phyloP scores from a whole-genome alignment of 2,329 filamentous ascomycete genomes.

The Nannizzia gypsea region DNA sequence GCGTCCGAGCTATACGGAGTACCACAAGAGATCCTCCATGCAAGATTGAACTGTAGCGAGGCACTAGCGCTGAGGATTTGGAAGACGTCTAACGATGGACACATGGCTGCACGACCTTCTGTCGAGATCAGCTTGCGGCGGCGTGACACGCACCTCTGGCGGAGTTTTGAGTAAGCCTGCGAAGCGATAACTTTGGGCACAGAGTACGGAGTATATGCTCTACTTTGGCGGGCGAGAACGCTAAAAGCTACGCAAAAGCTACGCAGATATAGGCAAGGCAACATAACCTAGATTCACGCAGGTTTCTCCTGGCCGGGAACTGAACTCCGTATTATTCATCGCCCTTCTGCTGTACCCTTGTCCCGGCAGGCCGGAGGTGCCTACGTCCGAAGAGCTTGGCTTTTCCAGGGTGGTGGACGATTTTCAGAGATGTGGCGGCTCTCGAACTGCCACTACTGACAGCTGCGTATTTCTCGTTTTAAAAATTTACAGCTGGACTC shows the following conservation, averaged over 20 bases:
- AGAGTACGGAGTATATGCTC: too few relatives aligned
- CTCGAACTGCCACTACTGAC: not conserved
- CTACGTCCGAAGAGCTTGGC: not conserved
- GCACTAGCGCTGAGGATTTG: not conserved
- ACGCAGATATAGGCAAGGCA: not conserved
- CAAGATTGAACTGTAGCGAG: not conserved
- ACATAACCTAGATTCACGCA: not conserved
- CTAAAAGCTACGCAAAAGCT: not conserved
- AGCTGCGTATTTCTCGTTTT: not conserved
- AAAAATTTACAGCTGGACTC: not conserved
- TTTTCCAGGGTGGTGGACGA: not conserved
- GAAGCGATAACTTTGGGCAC: too few relatives aligned
- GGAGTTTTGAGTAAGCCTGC: not conserved
- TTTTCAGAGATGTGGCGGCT: not conserved
- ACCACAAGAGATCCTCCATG: not conserved
- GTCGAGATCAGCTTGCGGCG: not conserved
- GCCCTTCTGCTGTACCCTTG: not conserved
- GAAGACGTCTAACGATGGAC: not conserved
- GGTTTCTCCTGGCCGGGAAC: not conserved
- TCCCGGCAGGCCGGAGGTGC: not conserved
- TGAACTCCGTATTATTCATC: not conserved
- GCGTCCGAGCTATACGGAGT: too few relatives aligned
- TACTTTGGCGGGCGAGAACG: not conserved
- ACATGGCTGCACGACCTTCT: slow-evolving; percentile 2
- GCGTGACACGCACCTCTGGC: not conserved